A percentile compares a stretch with the other conserved stretches of the same genome.
phyloP scores from a whole-genome alignment of 2,329 filamentous ascomycete genomes.

The Trichoderma arundinaceum region DNA sequence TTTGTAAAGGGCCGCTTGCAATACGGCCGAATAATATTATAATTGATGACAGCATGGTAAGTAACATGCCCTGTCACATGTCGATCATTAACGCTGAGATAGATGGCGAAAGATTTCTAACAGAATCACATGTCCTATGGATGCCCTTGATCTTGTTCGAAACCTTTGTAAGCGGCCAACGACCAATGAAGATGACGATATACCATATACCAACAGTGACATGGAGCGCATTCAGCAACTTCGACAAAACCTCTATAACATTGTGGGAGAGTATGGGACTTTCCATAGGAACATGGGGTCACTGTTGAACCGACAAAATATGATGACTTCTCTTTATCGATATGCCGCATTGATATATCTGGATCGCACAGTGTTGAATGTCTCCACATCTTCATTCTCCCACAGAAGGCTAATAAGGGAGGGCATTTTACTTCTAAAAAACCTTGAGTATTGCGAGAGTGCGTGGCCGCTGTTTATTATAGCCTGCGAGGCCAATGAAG shows the following conservation, averaged over 20 bases:
- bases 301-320: constrained; percentile 15
- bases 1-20: constrained; percentile 26
- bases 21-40: background rate
- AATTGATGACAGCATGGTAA: background rate
- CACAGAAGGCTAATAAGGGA: constrained; percentile 27
- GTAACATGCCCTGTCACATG: background rate
- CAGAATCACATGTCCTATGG: constrained; percentile 19
- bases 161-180: constrained; percentile 22
- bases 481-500: constrained; percentile 29
- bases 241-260: constrained; percentile 9
- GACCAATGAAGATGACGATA: background rate
- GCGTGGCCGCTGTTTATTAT: constrained; percentile 30
- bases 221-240: constrained; percentile 23
- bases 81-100: background rate
- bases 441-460: constrained; percentile 27
- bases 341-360: constrained; percentile 30
- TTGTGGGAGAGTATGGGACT: constrained; percentile 25
- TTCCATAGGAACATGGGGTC: constrained; percentile 16
- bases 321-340: constrained; percentile 24
- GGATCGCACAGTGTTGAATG: constrained; percentile 17
- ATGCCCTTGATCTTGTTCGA: constrained; percentile 25
- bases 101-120: background rate
- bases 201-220: constrained; percentile 10
- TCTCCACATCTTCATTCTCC: constrained; percentile 20
- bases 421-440: constrained; percentile 27